A percentile compares a stretch with the other conserved stretches of the same genome.
phyloP scores from a whole-genome alignment of 495 filamentous ascomycete species.

The Podospora bellae-mahoneyi region DNA sequence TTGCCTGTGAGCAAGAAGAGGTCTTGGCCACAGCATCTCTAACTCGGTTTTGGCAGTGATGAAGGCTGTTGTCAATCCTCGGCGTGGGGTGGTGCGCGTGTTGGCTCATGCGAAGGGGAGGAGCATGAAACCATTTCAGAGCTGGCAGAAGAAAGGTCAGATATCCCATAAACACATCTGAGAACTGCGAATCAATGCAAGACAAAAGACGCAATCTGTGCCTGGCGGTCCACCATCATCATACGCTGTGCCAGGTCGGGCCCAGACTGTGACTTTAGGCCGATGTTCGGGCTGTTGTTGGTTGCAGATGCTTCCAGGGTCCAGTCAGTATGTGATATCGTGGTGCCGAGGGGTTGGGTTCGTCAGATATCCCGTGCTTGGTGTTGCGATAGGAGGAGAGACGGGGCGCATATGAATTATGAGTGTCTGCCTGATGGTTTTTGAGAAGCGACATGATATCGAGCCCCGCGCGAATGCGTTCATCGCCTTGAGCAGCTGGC shows the following conservation, averaged over 20 bases:
- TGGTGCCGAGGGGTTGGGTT: neutral
- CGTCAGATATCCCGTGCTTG: constrained; percentile 7
- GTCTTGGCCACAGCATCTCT: neutral
- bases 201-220: neutral
- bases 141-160: constrained; percentile 1
- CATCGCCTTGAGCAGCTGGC: neutral
- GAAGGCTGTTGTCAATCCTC: constrained; percentile 4
- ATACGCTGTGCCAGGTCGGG: neutral
- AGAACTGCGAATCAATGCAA: neutral
- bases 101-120: constrained; percentile 1
- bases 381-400: constrained; percentile 1
- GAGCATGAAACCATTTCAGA: constrained; percentile 1
- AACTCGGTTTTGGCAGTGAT: constrained; percentile 6
- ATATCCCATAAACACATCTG: neutral
- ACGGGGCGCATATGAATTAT: neutral
- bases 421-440: constrained; percentile 2
- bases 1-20: neutral
- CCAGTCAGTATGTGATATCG: neutral
- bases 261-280: neutral
- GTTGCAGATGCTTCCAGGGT: neutral
- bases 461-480: neutral
- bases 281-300: neutral
- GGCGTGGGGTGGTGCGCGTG: constrained; percentile 18
- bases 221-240: neutral
- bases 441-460: neutral